phyloP scores from a whole-genome alignment of 2,329 filamentous ascomycete genomes.

The Aspergillus melleus region DNA sequence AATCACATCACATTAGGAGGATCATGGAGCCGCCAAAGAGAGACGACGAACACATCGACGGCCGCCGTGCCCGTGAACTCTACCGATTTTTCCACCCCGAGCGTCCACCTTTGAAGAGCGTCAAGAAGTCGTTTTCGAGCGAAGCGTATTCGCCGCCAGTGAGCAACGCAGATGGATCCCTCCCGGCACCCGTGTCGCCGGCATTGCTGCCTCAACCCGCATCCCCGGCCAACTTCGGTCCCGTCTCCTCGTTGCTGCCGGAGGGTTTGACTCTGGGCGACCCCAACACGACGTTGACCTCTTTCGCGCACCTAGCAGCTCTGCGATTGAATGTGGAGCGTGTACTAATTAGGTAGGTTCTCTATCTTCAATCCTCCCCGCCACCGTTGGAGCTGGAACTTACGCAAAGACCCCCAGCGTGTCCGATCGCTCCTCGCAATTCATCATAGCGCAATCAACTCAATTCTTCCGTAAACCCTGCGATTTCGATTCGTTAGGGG shows the following conservation, averaged over 20 bases:
- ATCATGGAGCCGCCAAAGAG: slow-evolving; percentile 6
- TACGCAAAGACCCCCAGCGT: slow-evolving; percentile 27
- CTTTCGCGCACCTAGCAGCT: slow-evolving; percentile 38
- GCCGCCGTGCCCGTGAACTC: slow-evolving; percentile 39
- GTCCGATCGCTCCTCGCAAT: slow-evolving; percentile 51
- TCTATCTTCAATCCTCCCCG: not conserved
- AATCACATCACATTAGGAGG: not conserved
- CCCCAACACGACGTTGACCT: slow-evolving; percentile 35
- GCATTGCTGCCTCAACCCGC: slow-evolving; percentile 12
- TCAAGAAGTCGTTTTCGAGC: slow-evolving; percentile 1
- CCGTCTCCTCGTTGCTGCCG: slow-evolving; percentile 17
- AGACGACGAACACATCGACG: slow-evolving; percentile 25
- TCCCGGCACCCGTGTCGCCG: slow-evolving; percentile 9
- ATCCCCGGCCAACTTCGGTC: slow-evolving; percentile 11
- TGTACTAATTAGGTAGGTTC: slow-evolving; percentile 37
- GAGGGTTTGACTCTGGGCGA: slow-evolving; percentile 31
- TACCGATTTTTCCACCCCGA: slow-evolving; percentile 43
- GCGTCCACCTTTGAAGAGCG: slow-evolving; percentile 6
- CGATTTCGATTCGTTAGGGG: slow-evolving; percentile 31
- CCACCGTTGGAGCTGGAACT: not conserved
- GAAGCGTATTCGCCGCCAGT: slow-evolving; percentile 8
- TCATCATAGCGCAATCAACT: slow-evolving; percentile 54
- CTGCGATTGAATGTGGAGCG: slow-evolving; percentile 38
- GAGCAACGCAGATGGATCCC: slow-evolving; percentile 16
- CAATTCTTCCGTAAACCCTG: slow-evolving; percentile 37